Base-by-base conservation (phyloP, 2,329 filamentous ascomycete species). In the Zalaria sp. region DNA sequence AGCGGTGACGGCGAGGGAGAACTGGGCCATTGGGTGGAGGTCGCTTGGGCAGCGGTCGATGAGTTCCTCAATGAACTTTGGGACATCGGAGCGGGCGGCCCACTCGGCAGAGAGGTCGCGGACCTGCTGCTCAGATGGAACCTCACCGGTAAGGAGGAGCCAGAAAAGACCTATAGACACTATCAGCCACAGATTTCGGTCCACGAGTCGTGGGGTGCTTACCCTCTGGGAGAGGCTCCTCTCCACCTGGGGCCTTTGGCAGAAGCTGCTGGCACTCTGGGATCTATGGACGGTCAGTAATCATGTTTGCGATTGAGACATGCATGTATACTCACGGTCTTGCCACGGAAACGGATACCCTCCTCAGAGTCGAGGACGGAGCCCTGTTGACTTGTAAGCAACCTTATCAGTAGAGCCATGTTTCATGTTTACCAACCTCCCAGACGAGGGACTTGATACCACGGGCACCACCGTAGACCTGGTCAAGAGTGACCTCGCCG, bases 1-100 rank as follows among this genome's bases (percentile, higher is more conserved):
- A 61, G 91, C 91, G 56, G 83, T 94, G 58, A 98, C 87, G 59
- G 91, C 91, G 59, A 98, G 74, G 46, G 91, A 96, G 77, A 98
- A 93, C 73, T 98, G 91, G 49, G 91, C 89, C 91, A 98, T 98
- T 66, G 91, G 91, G 79, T 98, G 91, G 56, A 98, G 85, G 68
- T 93, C 87, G 72, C 76, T 91, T 57, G 91, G 91, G 83, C 89
- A 96, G 75, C 91, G 87, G 80, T 98, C 91, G 71, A 98, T 94
- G 65, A 98, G 83, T 75, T 98, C 91, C 75, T 94, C 88, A 61
- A 98, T 78, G 71, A 93, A 96, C 73, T 93, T 93, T 71, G 91
- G 91, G 54, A 98, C 72, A 60, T 93, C 86, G 68, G 91, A 87
- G 60, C 91, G 88, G 62, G 91, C 91, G 64, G 91, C 91, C 91